A percentile compares a stretch with the other conserved stretches of the same genome.
Evolutionary conservation across 352 stramenopile genomes (phyloP).

Genomic region (Phytophthora tentaculata): DNA sequence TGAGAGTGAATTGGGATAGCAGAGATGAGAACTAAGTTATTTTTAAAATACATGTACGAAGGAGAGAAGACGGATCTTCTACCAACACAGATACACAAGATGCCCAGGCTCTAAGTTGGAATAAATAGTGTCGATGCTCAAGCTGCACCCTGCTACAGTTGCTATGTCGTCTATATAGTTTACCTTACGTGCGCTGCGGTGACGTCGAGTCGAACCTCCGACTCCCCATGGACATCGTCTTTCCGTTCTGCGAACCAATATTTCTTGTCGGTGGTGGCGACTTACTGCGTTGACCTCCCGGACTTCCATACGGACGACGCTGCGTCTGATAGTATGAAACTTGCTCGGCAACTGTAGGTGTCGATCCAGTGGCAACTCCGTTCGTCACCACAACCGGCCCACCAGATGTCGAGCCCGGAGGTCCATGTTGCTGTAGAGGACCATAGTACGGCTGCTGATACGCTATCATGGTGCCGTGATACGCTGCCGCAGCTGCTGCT

Average conservation of each 20-base stretch:
- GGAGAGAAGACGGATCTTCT: too few species aligned
- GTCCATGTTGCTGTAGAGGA: conserved; percentile 25
- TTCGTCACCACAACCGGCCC: conserved; percentile 18
- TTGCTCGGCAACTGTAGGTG: conserved; percentile 13
- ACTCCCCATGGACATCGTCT: conserved; percentile 14
- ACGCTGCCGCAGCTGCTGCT: conserved; percentile 36
- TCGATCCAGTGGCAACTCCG: conserved; percentile 16
- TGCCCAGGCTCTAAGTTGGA: conserved; percentile 39
- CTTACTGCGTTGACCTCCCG: conserved; percentile 29
- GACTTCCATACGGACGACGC: conserved; percentile 29
- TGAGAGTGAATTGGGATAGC: too few species aligned
- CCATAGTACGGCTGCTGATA: conserved; percentile 45
- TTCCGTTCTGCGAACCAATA: conserved; percentile 19
- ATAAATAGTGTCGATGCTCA: conserved; percentile 46
- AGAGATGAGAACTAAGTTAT: too few species aligned
- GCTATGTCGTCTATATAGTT: conserved; percentile 33
- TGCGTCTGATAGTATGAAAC: conserved; percentile 20
- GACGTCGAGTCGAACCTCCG: conserved; percentile 22
- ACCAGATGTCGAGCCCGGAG: conserved; percentile 8
- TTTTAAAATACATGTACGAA: too few species aligned
- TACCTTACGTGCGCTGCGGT: conserved; percentile 35
- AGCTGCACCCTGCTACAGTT: conserved; percentile 25
- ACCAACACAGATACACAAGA: too few species aligned
- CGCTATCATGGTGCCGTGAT: conserved; percentile 38
- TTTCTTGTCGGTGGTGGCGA: conserved; percentile 26